Conservation (phyloP, 257 asterid genomes). For the Mitragyna speciosa region DNA sequence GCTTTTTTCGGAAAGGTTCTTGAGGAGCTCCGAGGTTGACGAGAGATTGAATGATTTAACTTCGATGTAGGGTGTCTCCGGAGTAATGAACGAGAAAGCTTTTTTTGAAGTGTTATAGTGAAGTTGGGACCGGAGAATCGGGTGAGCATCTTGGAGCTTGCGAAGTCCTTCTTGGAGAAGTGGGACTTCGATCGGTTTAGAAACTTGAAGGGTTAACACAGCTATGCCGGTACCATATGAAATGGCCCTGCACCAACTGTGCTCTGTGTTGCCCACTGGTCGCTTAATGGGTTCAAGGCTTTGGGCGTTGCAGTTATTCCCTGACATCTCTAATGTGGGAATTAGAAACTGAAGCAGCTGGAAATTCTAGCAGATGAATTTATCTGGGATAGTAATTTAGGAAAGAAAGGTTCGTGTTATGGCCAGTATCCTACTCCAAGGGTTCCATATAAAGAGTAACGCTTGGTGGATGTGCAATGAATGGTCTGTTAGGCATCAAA, state of each 20-base stretch:
- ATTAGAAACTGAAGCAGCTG: background rate
- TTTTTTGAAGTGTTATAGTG: constrained; percentile 47
- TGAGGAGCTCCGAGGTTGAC: constrained; percentile 36
- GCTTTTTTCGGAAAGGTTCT: background rate
- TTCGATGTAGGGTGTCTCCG: constrained; percentile 24
- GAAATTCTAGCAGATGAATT: background rate
- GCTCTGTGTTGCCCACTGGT: constrained; percentile 51
- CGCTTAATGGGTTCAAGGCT: constrained; percentile 2
- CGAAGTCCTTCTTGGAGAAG: constrained; percentile 29
- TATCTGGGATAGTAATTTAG: background rate
- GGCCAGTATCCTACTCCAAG: background rate
- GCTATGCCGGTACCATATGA: constrained; percentile 69
- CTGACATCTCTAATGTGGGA: background rate
- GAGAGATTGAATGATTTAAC: constrained; percentile 28
- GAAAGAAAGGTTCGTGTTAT: background rate
- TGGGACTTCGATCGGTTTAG: constrained; percentile 25
- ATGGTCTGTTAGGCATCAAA: too few species aligned
- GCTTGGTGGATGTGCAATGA: background rate
- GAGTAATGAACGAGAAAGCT: constrained; percentile 38
- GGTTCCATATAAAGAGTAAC: background rate
- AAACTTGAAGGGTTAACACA: constrained; percentile 42
- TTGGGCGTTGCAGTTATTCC: constrained; percentile 1
- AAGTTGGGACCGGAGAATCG: constrained; percentile 53
- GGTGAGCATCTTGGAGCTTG: constrained; percentile 46
- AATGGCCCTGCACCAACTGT: constrained; percentile 65